These are phyloP conservation scores for Brassica incana DNA, from an alignment of 345 rosid species.

Conservation along the genomic window DNA sequence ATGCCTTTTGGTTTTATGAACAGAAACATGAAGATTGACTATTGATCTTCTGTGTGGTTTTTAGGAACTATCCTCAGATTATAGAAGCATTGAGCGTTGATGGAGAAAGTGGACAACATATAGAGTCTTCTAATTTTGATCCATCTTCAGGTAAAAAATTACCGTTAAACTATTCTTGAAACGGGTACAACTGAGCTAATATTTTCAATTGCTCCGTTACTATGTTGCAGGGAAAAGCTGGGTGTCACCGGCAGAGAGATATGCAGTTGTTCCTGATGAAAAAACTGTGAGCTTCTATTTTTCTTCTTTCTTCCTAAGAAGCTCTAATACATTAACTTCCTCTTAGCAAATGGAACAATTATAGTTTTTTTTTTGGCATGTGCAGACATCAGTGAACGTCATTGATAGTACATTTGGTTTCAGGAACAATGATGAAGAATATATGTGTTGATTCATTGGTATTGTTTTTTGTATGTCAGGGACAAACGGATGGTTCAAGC, in stretches of 20 bases:
- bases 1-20: neutral
- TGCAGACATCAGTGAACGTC: neutral
- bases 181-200: neutral
- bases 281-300: constrained; percentile 56
- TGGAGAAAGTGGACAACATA: constrained; percentile 77
- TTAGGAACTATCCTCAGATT: constrained; percentile 74
- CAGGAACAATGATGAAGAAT: neutral
- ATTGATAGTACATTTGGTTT: neutral
- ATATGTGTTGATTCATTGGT: neutral
- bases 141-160: constrained; percentile 64
- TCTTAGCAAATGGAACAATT: neutral
- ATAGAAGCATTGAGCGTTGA: constrained; percentile 72
- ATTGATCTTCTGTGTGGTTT: neutral
- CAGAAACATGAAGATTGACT: neutral
- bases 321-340: neutral
- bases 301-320: neutral
- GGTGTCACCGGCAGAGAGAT: constrained; percentile 87
- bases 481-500: constrained; percentile 40
- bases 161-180: neutral
- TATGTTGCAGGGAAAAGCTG: constrained; percentile 67
- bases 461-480: constrained; percentile 37
- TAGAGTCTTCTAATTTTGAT: constrained; percentile 66
- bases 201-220: neutral
- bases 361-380: neutral
- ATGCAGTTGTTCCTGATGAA: constrained; percentile 92